These are phyloP conservation scores for Candida ponderosae DNA, from an alignment of 805 yeast species.

Conservation along the genomic window DNA sequence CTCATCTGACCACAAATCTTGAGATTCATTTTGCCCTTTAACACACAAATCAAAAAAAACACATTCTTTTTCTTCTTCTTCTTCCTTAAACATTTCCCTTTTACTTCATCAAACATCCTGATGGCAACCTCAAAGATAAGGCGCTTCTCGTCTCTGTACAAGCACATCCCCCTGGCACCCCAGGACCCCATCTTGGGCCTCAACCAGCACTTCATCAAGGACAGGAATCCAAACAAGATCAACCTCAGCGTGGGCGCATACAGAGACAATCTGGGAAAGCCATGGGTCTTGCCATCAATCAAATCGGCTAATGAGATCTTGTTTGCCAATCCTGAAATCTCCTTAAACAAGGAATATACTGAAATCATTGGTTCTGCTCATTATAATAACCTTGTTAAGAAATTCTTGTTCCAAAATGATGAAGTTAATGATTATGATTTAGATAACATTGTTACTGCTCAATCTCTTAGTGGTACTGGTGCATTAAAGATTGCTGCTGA, in stretches of 20 bases:
- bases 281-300: slow-evolving; percentile 80
- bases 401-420: slow-evolving; percentile 66
- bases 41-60: no score
- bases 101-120: no score
- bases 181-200: slow-evolving; percentile 85
- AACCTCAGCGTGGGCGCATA: slow-evolving; percentile 62
- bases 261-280: slow-evolving; percentile 80
- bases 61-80: no score
- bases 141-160: no score
- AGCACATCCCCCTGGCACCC: slow-evolving; percentile 46
- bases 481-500: slow-evolving; percentile 82
- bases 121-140: no score
- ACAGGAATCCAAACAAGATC: slow-evolving; percentile 48
- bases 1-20: no score
- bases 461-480: slow-evolving; percentile 94
- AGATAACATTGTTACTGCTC: slow-evolving; percentile 67
- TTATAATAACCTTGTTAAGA: slow-evolving; percentile 59
- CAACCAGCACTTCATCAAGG: slow-evolving; percentile 65
- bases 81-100: no score
- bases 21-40: no score
- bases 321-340: slow-evolving; percentile 26
- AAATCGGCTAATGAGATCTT: slow-evolving; percentile 52
- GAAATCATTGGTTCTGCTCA: slow-evolving; percentile 74
- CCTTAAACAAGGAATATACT: slow-evolving; percentile 74
- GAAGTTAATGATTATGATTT: slow-evolving; percentile 34